Percentiles rank a stretch among this genome's conserved stretches.
Conservation (phyloP, 352 stramenopile genomes). For the Phytophthora meadii region DNA sequence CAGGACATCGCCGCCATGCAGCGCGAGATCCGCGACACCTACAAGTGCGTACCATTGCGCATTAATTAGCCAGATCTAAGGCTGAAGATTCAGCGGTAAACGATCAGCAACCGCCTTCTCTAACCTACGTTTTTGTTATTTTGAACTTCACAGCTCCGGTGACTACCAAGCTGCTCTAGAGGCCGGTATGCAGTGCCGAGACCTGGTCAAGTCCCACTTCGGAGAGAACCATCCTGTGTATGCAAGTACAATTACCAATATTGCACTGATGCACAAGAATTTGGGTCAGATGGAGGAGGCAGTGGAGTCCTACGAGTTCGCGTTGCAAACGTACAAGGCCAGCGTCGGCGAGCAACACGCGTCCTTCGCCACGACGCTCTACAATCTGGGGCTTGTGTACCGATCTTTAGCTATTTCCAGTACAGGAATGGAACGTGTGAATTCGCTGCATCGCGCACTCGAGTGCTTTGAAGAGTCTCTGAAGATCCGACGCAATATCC, state of each 20-base stretch:
- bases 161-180: conserved; percentile 75
- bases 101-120: not conserved
- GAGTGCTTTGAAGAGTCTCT: conserved; percentile 85
- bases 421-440: conserved; percentile 77
- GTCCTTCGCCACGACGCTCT: conserved; percentile 85
- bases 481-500: conserved; percentile 72
- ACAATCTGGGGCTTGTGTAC: conserved; percentile 85
- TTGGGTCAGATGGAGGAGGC: conserved; percentile 76
- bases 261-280: conserved; percentile 91
- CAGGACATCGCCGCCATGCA: conserved; percentile 85
- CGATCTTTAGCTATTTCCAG: conserved; percentile 60
- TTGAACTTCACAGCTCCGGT: conserved; percentile 46
- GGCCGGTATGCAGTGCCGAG: conserved; percentile 69
- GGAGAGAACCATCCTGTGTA: conserved; percentile 83
- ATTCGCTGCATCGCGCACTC: conserved; percentile 64
- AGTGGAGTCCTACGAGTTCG: conserved; percentile 83
- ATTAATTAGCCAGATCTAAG: not conserved
- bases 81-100: conserved; percentile 7
- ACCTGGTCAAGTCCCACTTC: conserved; percentile 78
- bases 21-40: conserved; percentile 82
- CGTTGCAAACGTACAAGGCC: conserved; percentile 82
- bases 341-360: conserved; percentile 82
- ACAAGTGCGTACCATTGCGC: conserved; percentile 62
- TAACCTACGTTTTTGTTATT: conserved; percentile 36
- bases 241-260: conserved; percentile 87